Conservation (phyloP, 1,284 basidiomycete genomes). For the Papiliotrema laurentii region DNA sequence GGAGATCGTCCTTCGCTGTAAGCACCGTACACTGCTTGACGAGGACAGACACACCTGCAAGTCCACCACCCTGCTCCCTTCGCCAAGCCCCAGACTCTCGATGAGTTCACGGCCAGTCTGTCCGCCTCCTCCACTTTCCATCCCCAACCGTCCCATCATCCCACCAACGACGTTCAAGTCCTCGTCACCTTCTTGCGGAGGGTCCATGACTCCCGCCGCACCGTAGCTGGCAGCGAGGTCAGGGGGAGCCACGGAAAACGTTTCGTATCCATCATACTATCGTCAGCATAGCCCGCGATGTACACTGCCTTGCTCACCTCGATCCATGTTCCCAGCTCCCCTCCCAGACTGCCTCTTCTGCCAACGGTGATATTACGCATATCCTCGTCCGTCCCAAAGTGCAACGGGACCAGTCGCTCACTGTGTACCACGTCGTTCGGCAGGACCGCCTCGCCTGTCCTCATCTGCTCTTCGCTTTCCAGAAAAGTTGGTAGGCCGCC, state of each 20-base stretch:
- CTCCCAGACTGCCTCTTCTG: conserved; percentile 22
- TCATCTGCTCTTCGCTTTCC: conserved; percentile 38
- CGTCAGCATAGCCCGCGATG: not conserved
- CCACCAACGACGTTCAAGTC: conserved; percentile 31
- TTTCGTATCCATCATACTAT: conserved; percentile 49
- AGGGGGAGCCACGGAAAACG: conserved; percentile 46
- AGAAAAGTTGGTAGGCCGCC: conserved; percentile 33
- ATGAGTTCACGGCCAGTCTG: conserved; percentile 36
- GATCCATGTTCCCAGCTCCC: conserved; percentile 41
- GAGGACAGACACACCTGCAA: conserved; percentile 30
- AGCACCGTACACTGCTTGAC: not conserved
- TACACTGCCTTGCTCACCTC: conserved; percentile 31
- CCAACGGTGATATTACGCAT: conserved; percentile 20
- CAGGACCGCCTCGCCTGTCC: conserved; percentile 27
- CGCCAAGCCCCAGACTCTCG: conserved; percentile 45
- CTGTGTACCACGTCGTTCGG: conserved; percentile 10
- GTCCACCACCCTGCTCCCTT: conserved; percentile 45
- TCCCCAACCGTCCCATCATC: conserved; percentile 35
- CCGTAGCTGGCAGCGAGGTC: conserved; percentile 37
- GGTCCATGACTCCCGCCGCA: conserved; percentile 43
- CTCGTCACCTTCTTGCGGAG: conserved; percentile 36
- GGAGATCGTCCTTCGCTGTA: conserved; percentile 41
- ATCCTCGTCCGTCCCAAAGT: conserved; percentile 18
- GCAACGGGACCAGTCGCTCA: conserved; percentile 24
- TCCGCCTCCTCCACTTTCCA: conserved; percentile 10